Evolutionary conservation across 2,329 filamentous ascomycete species (phyloP).

Genomic region (Pleurostoma richardsiae): DNA sequence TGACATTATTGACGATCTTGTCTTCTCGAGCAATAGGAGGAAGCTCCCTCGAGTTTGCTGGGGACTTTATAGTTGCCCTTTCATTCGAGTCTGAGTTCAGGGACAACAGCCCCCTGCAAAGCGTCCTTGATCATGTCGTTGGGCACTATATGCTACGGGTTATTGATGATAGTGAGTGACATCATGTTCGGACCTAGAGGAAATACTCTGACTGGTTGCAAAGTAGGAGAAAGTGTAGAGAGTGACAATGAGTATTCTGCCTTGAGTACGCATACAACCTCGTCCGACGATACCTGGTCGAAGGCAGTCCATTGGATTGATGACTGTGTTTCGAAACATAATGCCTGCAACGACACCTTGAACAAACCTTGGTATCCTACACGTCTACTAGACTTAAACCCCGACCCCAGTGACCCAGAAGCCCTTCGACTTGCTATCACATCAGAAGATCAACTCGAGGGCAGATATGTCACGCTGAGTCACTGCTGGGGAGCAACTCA

Average conservation of each 20-base stretch:
- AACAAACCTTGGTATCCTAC: not conserved
- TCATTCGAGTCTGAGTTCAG: no score
- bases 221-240: not conserved
- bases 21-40: not conserved
- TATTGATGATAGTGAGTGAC: not conserved
- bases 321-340: not conserved
- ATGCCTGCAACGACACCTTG: not conserved
- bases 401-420: not conserved
- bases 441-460: not conserved
- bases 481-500: slow-evolving; percentile 1
- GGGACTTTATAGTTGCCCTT: not conserved
- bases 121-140: not conserved
- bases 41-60: not conserved
- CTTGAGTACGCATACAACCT: not conserved
- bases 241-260: not conserved
- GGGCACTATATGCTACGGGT: not conserved
- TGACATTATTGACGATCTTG: not conserved
- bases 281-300: not conserved
- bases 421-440: not conserved
- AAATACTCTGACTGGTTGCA: not conserved
- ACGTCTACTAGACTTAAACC: not conserved
- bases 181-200: not conserved
- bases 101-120: no score
- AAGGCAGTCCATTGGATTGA: not conserved
- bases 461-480: slow-evolving; percentile 1